Base-by-base conservation (phyloP, 139 green algal species). In the Axilococcus clingmanii region DNA sequence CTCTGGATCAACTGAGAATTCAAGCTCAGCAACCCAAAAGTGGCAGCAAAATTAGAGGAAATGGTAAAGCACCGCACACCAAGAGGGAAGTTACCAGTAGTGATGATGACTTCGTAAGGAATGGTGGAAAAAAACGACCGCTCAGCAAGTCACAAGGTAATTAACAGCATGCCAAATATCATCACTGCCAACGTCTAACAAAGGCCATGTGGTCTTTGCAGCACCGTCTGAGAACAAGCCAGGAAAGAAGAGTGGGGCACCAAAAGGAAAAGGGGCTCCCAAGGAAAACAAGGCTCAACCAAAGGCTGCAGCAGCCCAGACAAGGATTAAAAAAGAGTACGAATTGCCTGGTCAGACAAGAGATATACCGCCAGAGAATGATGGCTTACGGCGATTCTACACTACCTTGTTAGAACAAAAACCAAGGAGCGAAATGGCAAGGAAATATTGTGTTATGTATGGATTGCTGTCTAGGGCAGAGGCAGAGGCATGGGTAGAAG, bases 371-470 rank as follows among this genome's bases (percentile, higher is more conserved):
- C 33, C 45, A 8, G 81, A 91, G 76, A 66, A 36, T 0, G 83
- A 93, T 58, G 41, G 77, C 0, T 43, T 88, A 44, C 75, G 76
- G 16, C 80, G 78, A 42, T 93, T 92, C 62, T 93, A 93, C 74
- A 81, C 63, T 2, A 81, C 68, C 0, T 57, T 92, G n/a, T 50
- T 74, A 20, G 29, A 74, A 32, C 78, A 93, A 69, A 56, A 61
- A 32, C 76, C 82, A 4, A 68, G 81, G 14, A 88, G 77, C 41
- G 65, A 79, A 0, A 87, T 93, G 71, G 83, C 82, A 1, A 58
- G 51, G 16, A 79, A 77, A 37, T 92, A 79, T 80, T 86, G 45
- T 25, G 59, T 28, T 34, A 46, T 55, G 31, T 28, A 77, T 43
- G 80, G 82, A 6, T 49, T 91, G 58, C 63, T 89, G 44, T 48